Conservation (phyloP, 768 basidiomycete genomes). For the Mycena indigotica region DNA sequence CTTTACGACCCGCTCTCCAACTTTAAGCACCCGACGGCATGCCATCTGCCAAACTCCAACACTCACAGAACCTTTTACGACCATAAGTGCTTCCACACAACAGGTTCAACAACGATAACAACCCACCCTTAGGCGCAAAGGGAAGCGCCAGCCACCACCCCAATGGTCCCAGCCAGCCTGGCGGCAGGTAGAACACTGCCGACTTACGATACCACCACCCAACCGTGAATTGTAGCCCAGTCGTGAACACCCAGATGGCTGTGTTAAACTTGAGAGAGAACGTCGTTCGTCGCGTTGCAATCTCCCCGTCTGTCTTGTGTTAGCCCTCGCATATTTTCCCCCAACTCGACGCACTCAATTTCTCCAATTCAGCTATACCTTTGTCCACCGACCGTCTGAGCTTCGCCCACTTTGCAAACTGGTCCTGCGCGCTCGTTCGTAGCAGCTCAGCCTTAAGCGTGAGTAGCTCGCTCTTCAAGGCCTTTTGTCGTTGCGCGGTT, state of each 20-base stretch:
- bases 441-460: conserved; percentile 80
- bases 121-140: conserved; percentile 82
- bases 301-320: conserved; percentile 59
- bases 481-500: conserved; percentile 57
- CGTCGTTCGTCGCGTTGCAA: conserved; percentile 56
- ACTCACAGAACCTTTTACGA: conserved; percentile 76
- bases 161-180: conserved; percentile 87
- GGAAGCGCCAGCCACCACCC: conserved; percentile 89
- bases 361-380: conserved; percentile 86
- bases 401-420: conserved; percentile 99
- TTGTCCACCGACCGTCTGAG: conserved; percentile 89
- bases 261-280: conserved; percentile 76
- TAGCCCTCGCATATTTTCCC: no score
- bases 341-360: conserved; percentile 84
- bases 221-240: conserved; percentile 79
- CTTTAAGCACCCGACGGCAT: conserved; percentile 79
- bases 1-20: conserved; percentile 73
- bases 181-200: conserved; percentile 93
- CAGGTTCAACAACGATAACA: no score
- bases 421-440: conserved; percentile 92
- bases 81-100: not conserved
- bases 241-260: conserved; percentile 81
- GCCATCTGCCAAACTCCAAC: conserved; percentile 96
- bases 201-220: conserved; percentile 90
- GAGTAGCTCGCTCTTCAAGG: conserved; percentile 80